phyloP scores from a whole-genome alignment of 2,329 filamentous ascomycete species.

The Sclerotinia spermophila region DNA sequence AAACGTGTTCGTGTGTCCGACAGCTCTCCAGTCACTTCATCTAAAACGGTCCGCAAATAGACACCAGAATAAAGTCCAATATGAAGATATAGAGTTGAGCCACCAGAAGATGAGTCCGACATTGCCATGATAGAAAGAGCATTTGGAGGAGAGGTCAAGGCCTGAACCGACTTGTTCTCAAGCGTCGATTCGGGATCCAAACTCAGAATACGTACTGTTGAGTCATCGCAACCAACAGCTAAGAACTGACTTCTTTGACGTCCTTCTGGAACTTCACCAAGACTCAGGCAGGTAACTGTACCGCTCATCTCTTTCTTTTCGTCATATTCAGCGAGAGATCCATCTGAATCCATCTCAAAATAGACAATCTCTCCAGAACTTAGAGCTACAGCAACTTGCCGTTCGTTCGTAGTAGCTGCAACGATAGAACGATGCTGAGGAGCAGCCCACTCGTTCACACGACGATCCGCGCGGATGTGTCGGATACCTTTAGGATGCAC shows the following conservation, averaged over 20 bases:
- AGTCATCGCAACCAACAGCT: conserved; percentile 95
- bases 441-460: conserved; percentile 88
- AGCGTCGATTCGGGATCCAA: conserved; percentile 86
- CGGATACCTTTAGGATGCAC: conserved; percentile 95
- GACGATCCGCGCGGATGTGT: conserved; percentile 73
- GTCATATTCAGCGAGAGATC: conserved; percentile 87
- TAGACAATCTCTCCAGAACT: conserved; percentile 97
- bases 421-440: conserved; percentile 95
- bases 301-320: conserved; percentile 94
- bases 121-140: conserved; percentile 90
- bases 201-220: conserved; percentile 88
- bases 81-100: conserved; percentile 86
- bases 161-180: conserved; percentile 92
- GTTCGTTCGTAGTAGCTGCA: conserved; percentile 86
- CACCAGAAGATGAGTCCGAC: conserved; percentile 87
- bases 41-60: conserved; percentile 89
- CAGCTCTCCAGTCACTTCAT: conserved; percentile 92
- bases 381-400: conserved; percentile 88
- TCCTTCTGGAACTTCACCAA: conserved; percentile 89
- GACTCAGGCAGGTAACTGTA: conserved; percentile 89
- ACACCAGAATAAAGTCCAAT: conserved; percentile 95
- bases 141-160: conserved; percentile 84
- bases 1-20: conserved; percentile 95
- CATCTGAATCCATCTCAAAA: conserved; percentile 94
- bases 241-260: conserved; percentile 85